Base-by-base conservation (phyloP, 2,329 filamentous ascomycete species). In the Passalora sequoiae region DNA sequence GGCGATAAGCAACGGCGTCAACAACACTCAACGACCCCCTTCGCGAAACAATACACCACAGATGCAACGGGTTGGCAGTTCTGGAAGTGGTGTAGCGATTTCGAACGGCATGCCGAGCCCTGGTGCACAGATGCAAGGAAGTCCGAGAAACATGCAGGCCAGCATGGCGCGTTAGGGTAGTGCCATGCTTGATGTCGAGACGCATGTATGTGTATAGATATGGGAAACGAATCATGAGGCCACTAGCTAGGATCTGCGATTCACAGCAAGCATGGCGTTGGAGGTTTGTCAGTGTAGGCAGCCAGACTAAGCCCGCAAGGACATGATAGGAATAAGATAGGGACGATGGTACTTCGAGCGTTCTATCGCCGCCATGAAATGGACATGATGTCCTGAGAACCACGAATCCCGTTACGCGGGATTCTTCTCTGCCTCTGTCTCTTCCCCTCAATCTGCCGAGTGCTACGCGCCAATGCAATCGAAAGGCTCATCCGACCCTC, bases 21-120 rank as follows among this genome's bases (percentile, higher is more conserved):
- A 45, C 32, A 43, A 43, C 31, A 50, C 27, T 25, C 44, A 53
- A 31, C 38, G 55, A 15, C 54, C 56, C 12, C 49, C 59, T 12
- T 60, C 56, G 22, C 44, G 60, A 13, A 60, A 54, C n/a, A 55
- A 55, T 7, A 62, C 59, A 10, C 61, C 60, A 7, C 59, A 59
- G 36, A 59, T 62, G 56, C 54, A 59, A 40, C 47, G 60, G 10
- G 40, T 63, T 29, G 55, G 60, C 6, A 60, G 58, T 29, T 58
- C 57, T 6, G 55, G 55, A 8, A 60, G 56, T 36, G 56, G 40
- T 46, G 51, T 48, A n/a, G 50, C 43, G 3, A 49, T 54, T 36
- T 43, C 49, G 13, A 53, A 44, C 28, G 58, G 55, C 2, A 59
- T 62, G 60, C 59, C 58, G 49, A 60, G 58, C 39, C 60, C 59